Evolutionary conservation across 768 basidiomycete genomes (phyloP), one percentile per base, ranked within the genome.

Genomic region (Tulasnella calospora): DNA sequence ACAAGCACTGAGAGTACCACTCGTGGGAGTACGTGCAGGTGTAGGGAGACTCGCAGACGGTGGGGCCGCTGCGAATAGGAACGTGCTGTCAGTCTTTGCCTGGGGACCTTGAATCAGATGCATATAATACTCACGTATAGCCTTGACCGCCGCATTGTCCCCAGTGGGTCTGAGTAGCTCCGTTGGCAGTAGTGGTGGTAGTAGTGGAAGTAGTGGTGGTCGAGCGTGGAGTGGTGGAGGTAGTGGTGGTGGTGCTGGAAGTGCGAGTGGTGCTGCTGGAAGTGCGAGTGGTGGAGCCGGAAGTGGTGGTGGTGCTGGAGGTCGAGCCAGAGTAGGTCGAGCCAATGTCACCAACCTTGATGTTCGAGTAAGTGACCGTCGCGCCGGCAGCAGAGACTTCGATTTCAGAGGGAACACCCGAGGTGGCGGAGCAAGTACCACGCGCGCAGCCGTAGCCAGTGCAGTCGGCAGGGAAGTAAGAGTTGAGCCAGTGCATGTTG

Each of bases 401-500:
- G 41, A 80, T 71, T 36, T 51, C 61, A 70, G 79, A 12, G n/a
- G 79, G 79, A 27, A 72, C 47, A 47, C 79, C 79, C 19, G 79
- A 79, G 27, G 17, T n/a, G 35, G 79, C 40, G 35, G 79, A 15
- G 51, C 79, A 79, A 38, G 79, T 79, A 19, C 79, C 79, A 36
- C 79, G 79, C 19, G 38, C 67, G 47, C 80, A 41, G 44, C 79
- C 79, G 69, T 79, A 78, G n/a, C 36, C 44, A 13, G 79, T 27
- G 41, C 36, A 40, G 41, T 44, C 61, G 38, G 33, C 23, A 19
- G 79, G 79, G 69, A 75, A 80, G 79, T 55, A 38, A 51, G 38
- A 41, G 51, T 80, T 71, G 57, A 78, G 77, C 77, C 71, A 73
- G 27, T 47, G 51, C 89, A 90, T 89, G 83, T 86, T 84, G 79